phyloP scores from a whole-genome alignment of 352 stramenopile species.

The Phytopythium montanum region DNA sequence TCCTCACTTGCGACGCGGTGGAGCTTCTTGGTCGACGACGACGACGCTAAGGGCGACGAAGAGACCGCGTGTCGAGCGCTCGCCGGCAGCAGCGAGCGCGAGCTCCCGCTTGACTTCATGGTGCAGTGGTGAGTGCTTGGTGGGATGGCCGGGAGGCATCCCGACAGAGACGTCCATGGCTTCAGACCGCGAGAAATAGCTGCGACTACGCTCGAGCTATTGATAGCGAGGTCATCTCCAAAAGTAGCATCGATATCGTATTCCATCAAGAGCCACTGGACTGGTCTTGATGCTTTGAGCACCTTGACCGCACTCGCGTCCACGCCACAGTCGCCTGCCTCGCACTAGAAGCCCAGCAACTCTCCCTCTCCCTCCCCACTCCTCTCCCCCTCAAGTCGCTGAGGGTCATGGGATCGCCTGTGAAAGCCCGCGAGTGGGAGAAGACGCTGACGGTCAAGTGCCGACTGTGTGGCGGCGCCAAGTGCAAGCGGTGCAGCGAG shows the following conservation, averaged over 20 bases:
- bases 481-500: slow-evolving; percentile 86
- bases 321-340: background rate
- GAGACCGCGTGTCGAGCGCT: background rate
- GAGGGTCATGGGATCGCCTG: slow-evolving; percentile 58
- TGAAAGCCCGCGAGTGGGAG: slow-evolving; percentile 81
- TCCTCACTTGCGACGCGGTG: slow-evolving; percentile 2
- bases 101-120: slow-evolving; percentile 11
- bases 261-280: background rate
- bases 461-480: slow-evolving; percentile 78
- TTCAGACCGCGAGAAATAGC: background rate
- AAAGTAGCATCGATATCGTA: background rate
- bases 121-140: background rate
- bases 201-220: background rate
- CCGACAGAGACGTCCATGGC: background rate
- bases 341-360: background rate
- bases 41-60: slow-evolving; percentile 2
- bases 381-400: no score
- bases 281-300: background rate
- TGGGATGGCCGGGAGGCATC: background rate
- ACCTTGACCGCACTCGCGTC: background rate
- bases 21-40: slow-evolving; percentile 1
- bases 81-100: slow-evolving; percentile 4
- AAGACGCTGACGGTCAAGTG: slow-evolving; percentile 82
- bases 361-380: background rate
- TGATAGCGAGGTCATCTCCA: background rate